Percentiles rank a stretch among this genome's conserved stretches.
These are phyloP conservation scores for Mucor saturninus DNA, from an alignment of 371 early-diverging fungal genomes.

Conservation along the genomic window DNA sequence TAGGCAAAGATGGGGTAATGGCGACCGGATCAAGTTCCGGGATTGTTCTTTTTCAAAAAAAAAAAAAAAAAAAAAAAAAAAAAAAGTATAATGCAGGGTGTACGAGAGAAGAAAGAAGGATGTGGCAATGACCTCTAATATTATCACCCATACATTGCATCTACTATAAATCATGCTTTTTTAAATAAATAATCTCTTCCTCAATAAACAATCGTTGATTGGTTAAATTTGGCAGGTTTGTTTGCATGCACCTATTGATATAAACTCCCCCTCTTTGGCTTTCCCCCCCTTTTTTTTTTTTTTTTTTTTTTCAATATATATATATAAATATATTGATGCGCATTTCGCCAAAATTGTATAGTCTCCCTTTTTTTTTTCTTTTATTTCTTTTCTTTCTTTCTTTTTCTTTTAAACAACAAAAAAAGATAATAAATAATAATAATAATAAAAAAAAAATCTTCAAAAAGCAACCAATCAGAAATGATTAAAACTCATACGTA, in stretches of 20 bases:
- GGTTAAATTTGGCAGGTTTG: constrained; percentile 3
- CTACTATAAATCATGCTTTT: neutral
- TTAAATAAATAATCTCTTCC: neutral
- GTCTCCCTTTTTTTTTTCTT: constrained; percentile 12
- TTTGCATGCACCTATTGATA: constrained; percentile 2
- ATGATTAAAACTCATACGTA: constrained; percentile 28
- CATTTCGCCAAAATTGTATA: constrained; percentile 5
- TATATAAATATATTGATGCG: constrained; percentile 7
- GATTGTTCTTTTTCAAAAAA: neutral
- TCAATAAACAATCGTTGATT: neutral
- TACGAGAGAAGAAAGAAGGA: neutral
- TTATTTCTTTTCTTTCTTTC: constrained; percentile 11
- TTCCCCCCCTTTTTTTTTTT: constrained; percentile 7
- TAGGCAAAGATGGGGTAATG: neutral
- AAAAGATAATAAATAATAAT: neutral
- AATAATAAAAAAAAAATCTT: constrained; percentile 15
- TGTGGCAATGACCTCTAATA: neutral
- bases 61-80: no score
- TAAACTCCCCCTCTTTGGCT: constrained; percentile 1
- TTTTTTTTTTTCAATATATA: constrained; percentile 16
- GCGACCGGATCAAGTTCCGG: constrained; percentile 3
- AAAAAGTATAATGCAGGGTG: neutral
- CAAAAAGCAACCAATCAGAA: constrained; percentile 17
- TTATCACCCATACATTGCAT: constrained; percentile 1
- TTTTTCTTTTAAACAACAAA: constrained; percentile 5